Conservation (phyloP, 371 early-diverging fungal species). For the Choanephora cucurbitarum region DNA sequence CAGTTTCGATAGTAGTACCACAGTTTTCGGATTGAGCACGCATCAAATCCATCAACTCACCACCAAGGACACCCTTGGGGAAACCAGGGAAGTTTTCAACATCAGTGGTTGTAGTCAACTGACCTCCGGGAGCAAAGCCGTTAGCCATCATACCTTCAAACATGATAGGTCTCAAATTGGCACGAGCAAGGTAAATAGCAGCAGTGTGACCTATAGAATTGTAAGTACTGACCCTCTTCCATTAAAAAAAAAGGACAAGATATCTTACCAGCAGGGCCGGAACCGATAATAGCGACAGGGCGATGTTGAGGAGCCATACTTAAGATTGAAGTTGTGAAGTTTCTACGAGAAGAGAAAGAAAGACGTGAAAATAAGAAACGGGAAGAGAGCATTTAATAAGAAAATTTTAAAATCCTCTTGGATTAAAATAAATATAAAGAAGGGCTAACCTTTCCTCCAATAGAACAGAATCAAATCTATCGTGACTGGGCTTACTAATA, state of each 20-base stretch:
- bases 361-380: slow-evolving; percentile 22
- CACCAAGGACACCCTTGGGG: slow-evolving; percentile 83
- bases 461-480: too few relatives aligned
- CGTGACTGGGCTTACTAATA: slow-evolving; percentile 16
- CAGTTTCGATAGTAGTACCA: slow-evolving; percentile 72
- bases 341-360: slow-evolving; percentile 16
- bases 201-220: slow-evolving; percentile 79
- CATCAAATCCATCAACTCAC: slow-evolving; percentile 75
- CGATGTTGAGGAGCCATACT: slow-evolving; percentile 48
- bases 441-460: not conserved
- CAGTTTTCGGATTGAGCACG: slow-evolving; percentile 40
- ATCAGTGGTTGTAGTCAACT: slow-evolving; percentile 91
- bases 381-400: slow-evolving; percentile 23
- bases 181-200: slow-evolving; percentile 94
- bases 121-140: slow-evolving; percentile 86
- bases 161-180: slow-evolving; percentile 89
- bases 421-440: slow-evolving; percentile 5
- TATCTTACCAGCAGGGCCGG: slow-evolving; percentile 85
- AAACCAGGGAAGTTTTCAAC: slow-evolving; percentile 92
- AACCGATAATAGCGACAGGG: slow-evolving; percentile 72
- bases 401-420: slow-evolving; percentile 10
- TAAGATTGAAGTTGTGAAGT: slow-evolving; percentile 23
- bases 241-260: not conserved
- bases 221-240: not conserved
- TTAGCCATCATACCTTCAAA: slow-evolving; percentile 98